Evolutionary conservation across 768 basidiomycete genomes (phyloP), one percentile per base, ranked within the genome.

Genomic region (Cyclocybe cylindracea): DNA sequence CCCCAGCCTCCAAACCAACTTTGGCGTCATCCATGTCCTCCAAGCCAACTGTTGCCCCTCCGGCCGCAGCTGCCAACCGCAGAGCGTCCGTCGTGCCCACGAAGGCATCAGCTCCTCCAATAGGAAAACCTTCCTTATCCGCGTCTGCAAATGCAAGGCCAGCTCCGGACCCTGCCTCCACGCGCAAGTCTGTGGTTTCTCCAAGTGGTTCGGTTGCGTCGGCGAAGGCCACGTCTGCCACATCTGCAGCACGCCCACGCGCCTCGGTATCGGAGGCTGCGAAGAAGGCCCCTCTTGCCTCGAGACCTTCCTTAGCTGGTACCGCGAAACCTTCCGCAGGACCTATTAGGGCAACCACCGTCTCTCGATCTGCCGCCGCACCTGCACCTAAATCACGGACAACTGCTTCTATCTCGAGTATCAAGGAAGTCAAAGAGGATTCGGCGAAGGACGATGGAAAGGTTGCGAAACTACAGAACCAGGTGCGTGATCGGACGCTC

Each of bases 381-480:
- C 57, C 69, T 46, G 61, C 72, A 29, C 59, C 73, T 7, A 79
- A 73, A 49, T 54, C 81, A 38, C 66, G 78, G 48, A 76, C 80
- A 13, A 67, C 79, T 29, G 61, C 80, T 19, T 91, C 89, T 10
- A 83, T 91, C 43, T 78, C 86, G n/a, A 89, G 89, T 7, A 84
- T 91, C 52, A 79, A 77, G 52, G 90, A 90, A 59, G 72, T 86
- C 13, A 82, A 78, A 54, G 85, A 84, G 55, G 84, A 84, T 56
- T 72, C 68, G n/a, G 11, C 53, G 32, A 55, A 51, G 45, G 38
- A 36, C 8, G 38, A 82, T 46, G 53, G 35, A 13, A 66, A 80
- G 60, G 78, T 67, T 10, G 76, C 78, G 50, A 86, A 82, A 48
- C 61, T 89, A 13, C 83, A 85, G 64, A 71, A 64, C 44, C 83